These are phyloP conservation scores for Floccularia luteovirens DNA, from an alignment of 768 basidiomycete genomes.

Conservation along the genomic window DNA sequence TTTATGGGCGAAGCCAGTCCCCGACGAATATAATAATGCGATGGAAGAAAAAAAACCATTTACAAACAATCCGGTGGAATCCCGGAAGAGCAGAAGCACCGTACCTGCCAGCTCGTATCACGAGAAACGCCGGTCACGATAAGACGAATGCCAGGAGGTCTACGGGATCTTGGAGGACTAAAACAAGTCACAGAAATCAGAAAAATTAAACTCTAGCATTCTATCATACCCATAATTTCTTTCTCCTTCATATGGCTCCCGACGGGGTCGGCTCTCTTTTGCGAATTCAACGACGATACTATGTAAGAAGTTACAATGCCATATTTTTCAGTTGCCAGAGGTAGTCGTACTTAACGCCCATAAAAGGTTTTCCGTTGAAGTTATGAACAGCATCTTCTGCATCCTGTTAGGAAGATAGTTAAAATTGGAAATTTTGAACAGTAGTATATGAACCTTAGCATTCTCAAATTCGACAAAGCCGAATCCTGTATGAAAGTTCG, in stretches of 20 bases:
- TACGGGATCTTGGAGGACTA: constrained; percentile 56
- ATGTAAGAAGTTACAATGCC: constrained; percentile 1
- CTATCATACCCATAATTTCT: constrained; percentile 47
- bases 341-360: constrained; percentile 69
- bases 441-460: constrained; percentile 38
- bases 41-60: constrained; percentile 11
- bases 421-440: not conserved
- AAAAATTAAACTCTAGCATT: not conserved
- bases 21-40: not conserved
- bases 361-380: constrained; percentile 83
- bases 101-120: constrained; percentile 99
- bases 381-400: constrained; percentile 89
- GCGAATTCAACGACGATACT: constrained; percentile 97
- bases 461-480: constrained; percentile 97
- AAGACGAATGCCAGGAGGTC: constrained; percentile 78
- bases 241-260: constrained; percentile 62
- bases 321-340: not conserved
- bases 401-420: constrained; percentile 44
- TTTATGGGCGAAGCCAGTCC: not conserved
- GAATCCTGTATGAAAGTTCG: constrained; percentile 49
- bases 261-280: constrained; percentile 83
- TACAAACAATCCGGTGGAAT: constrained; percentile 16
- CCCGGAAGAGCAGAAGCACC: constrained; percentile 26
- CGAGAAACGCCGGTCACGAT: constrained; percentile 85
- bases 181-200: too few species aligned